phyloP scores from a whole-genome alignment of 441 rosid species.

The Bocquillonia castaneifolia region DNA sequence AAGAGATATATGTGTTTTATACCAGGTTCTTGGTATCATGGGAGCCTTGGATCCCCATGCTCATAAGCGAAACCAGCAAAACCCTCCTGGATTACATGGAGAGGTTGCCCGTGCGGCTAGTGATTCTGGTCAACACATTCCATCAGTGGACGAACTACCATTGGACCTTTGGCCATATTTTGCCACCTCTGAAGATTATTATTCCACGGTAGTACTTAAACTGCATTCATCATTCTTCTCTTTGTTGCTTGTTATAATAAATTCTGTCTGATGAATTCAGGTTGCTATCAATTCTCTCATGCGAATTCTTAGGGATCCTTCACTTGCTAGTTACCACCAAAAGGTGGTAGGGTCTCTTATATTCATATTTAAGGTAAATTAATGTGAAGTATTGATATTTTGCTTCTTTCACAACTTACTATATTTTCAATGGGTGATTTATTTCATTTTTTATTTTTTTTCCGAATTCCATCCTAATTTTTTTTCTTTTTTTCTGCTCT shows the following conservation, averaged over 20 bases:
- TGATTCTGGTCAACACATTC: conserved; percentile 94
- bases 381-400: neutral
- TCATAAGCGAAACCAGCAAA: conserved; percentile 87
- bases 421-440: conserved; percentile 9
- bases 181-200: conserved; percentile 96
- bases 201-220: conserved; percentile 65
- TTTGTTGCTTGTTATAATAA: conserved; percentile 22
- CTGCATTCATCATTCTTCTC: conserved; percentile 21
- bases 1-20: conserved; percentile 26
- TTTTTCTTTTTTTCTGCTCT: conserved; percentile 21
- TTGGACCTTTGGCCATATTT: conserved; percentile 93
- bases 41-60: conserved; percentile 99
- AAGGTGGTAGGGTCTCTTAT: conserved; percentile 98
- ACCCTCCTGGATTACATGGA: conserved; percentile 75
- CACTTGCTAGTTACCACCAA: conserved; percentile 96
- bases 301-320: conserved; percentile 98
- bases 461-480: no score
- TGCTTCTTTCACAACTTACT: conserved; percentile 1
- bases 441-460: neutral
- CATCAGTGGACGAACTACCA: conserved; percentile 78
- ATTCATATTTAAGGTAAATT: conserved; percentile 90
- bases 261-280: conserved; percentile 37
- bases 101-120: conserved; percentile 85
- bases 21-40: conserved; percentile 97
- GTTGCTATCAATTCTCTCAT: conserved; percentile 97